Percentiles rank a stretch among this genome's conserved stretches.
These are phyloP conservation scores for Balakata baccata DNA, from an alignment of 345 rosid species.

Conservation along the genomic window DNA sequence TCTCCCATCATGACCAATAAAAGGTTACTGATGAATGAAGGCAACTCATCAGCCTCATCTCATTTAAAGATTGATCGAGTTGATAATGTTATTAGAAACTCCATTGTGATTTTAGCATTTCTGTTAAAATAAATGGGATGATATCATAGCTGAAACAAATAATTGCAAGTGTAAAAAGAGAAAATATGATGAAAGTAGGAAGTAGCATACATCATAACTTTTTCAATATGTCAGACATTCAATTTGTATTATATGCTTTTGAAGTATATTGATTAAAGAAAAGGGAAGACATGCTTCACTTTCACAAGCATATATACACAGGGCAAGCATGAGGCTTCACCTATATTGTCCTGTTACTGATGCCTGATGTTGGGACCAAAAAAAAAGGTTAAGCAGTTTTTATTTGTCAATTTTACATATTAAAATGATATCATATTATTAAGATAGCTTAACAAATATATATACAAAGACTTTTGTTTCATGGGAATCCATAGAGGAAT, in stretches of 20 bases:
- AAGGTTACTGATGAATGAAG: too few species aligned
- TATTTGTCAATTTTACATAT: too few species aligned
- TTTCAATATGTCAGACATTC: background rate
- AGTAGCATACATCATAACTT: slow-evolving; percentile 17
- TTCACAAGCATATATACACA: slow-evolving; percentile 8
- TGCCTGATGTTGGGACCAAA: too few species aligned
- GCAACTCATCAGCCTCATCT: background rate
- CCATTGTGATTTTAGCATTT: too few species aligned
- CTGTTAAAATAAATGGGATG: too few species aligned
- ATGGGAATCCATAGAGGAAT: too few species aligned
- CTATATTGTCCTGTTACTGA: background rate
- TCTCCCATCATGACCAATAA: too few species aligned
- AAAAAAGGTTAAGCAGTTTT: too few species aligned
- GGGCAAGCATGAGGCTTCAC: background rate
- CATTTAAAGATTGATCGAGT: background rate
- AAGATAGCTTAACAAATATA: too few species aligned
- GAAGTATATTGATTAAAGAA: slow-evolving; percentile 6
- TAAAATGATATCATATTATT: too few species aligned
- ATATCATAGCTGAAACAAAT: too few species aligned
- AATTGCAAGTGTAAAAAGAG: background rate
- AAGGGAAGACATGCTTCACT: background rate
- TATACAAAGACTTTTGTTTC: too few species aligned
- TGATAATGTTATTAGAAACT: background rate
- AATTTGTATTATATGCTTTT: slow-evolving; percentile 12
- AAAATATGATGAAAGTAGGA: background rate